phyloP scores from a whole-genome alignment of 352 stramenopile genomes.

The Plasmopara halstedii region DNA sequence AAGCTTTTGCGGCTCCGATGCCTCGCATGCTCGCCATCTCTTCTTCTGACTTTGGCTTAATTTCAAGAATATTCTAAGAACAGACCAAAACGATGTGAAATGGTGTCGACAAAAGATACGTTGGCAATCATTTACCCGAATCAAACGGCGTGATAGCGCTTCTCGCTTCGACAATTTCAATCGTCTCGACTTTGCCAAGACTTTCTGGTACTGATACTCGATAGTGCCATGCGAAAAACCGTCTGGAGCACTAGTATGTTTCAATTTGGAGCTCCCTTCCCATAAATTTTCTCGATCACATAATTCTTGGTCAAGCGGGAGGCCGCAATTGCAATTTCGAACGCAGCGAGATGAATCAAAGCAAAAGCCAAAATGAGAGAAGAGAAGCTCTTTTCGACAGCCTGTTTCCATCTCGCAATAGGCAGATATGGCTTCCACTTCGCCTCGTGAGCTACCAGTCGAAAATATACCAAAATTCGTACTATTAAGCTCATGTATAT shows the following conservation, averaged over 20 bases:
- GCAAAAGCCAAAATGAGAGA: slow-evolving; percentile 42
- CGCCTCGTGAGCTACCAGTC: slow-evolving; percentile 30
- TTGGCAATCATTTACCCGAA: slow-evolving; percentile 27
- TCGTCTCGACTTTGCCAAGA: slow-evolving; percentile 33
- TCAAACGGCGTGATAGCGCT: slow-evolving; percentile 35
- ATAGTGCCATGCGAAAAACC: slow-evolving; percentile 20
- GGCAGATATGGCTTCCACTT: slow-evolving; percentile 40
- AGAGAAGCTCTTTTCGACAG: slow-evolving; percentile 53
- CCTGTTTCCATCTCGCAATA: slow-evolving; percentile 45
- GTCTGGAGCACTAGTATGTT: slow-evolving; percentile 3
- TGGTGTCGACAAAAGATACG: no score
- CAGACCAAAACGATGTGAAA: no score
- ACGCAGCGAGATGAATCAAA: slow-evolving; percentile 32
- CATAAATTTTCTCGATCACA: slow-evolving; percentile 7
- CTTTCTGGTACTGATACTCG: slow-evolving; percentile 59
- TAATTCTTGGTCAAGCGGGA: slow-evolving; percentile 8
- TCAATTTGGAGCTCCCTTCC: background rate
- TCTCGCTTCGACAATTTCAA: slow-evolving; percentile 49
- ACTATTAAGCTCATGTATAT: slow-evolving; percentile 24
- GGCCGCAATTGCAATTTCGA: slow-evolving; percentile 60
- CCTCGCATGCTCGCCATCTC: slow-evolving; percentile 62
- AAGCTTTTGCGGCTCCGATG: slow-evolving; percentile 40
- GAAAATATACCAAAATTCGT: slow-evolving; percentile 11
- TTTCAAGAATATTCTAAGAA: slow-evolving; percentile 40
- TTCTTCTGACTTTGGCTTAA: slow-evolving; percentile 30